These are phyloP conservation scores for Hemerocallis citrina DNA, from an alignment of 106 monocot species.

Conservation along the genomic window DNA sequence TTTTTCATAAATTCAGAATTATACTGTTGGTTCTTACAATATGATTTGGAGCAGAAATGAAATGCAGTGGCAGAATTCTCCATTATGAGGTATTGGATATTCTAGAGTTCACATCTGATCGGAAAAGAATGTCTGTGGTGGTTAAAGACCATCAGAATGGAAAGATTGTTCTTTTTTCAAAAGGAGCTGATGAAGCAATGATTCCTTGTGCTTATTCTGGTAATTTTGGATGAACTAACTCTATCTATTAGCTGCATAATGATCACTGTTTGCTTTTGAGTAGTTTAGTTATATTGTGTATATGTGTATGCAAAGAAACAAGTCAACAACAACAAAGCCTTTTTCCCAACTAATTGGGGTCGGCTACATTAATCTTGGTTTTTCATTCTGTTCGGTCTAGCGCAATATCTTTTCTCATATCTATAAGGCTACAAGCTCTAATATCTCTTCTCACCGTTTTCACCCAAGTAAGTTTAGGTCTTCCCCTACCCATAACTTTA, in stretches of 20 bases:
- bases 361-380: too few species aligned
- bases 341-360: too few species aligned
- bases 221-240: slow-evolving; percentile 13
- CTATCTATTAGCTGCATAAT: neutral
- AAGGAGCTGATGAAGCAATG: slow-evolving; percentile 95
- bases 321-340: too few species aligned
- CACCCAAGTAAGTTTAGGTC: too few species aligned
- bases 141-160: slow-evolving; percentile 69
- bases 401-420: too few species aligned
- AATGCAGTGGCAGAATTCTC: slow-evolving; percentile 42
- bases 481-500: too few species aligned
- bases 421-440: too few species aligned
- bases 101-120: slow-evolving; percentile 94
- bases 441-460: too few species aligned
- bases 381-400: too few species aligned
- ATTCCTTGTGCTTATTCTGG: slow-evolving; percentile 63
- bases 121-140: slow-evolving; percentile 95
- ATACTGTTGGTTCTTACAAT: neutral
- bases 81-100: slow-evolving; percentile 79
- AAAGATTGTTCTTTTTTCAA: slow-evolving; percentile 62
- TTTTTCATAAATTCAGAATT: neutral
- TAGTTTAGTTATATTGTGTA: neutral
- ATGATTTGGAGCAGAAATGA: slow-evolving; percentile 46
- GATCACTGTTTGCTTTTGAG: neutral
- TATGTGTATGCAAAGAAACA: too few species aligned